A percentile compares a stretch with the other conserved stretches of the same genome.
Conservation (phyloP, 1,284 basidiomycete species). For the Ustilago esculenta region DNA sequence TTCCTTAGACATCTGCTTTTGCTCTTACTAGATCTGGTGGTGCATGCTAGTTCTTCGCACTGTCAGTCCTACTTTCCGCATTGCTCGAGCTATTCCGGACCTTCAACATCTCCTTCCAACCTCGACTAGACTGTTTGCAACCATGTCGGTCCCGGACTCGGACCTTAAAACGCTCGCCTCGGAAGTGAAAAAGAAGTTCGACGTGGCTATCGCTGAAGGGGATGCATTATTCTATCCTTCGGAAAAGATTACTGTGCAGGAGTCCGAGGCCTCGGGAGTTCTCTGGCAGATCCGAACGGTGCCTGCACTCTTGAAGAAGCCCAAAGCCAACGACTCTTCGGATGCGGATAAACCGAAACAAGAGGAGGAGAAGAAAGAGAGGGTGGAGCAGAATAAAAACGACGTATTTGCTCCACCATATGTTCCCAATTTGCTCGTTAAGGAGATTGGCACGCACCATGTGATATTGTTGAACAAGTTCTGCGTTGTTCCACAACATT, state of each 20-base stretch:
- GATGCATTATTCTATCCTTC: constrained; percentile 64
- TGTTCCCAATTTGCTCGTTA: constrained; percentile 60
- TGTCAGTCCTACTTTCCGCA: neutral
- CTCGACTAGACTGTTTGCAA: neutral
- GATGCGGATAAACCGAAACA: neutral
- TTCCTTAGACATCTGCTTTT: neutral
- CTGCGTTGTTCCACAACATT: constrained; percentile 63
- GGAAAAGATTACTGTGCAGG: constrained; percentile 33
- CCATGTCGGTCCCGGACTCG: constrained; percentile 25
- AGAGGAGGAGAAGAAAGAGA: constrained; percentile 2
- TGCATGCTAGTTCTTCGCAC: constrained; percentile 1
- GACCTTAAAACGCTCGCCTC: constrained; percentile 38
- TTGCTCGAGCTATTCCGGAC: neutral
- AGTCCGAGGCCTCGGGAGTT: constrained; percentile 8
- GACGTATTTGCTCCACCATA: constrained; percentile 66
- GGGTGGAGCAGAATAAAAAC: constrained; percentile 47
- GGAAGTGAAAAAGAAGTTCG: constrained; percentile 48
- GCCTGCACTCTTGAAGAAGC: constrained; percentile 61
- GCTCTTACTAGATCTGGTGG: neutral
- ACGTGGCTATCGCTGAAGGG: constrained; percentile 40
- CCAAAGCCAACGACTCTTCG: constrained; percentile 16
- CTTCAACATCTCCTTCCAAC: neutral
- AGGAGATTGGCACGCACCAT: constrained; percentile 44
- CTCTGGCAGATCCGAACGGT: constrained; percentile 60
- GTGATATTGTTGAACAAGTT: constrained; percentile 65